These are phyloP conservation scores for Drechslerella dactyloides DNA, from an alignment of 2,329 filamentous ascomycete genomes.

Conservation along the genomic window DNA sequence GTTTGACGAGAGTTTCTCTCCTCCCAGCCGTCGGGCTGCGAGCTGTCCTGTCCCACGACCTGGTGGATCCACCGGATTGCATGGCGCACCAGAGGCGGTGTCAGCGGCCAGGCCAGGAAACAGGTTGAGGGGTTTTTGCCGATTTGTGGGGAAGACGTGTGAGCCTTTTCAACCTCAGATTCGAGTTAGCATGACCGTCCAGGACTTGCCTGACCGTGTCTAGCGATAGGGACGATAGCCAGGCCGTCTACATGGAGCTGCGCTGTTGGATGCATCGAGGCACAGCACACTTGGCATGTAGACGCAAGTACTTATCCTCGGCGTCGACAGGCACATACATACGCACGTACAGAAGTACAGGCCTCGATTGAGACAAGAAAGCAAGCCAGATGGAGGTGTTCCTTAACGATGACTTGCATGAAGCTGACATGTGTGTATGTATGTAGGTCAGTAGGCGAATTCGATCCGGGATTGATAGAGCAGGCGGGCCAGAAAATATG, in stretches of 20 bases:
- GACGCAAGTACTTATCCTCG: background rate
- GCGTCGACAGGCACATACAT: background rate
- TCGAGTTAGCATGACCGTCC: constrained; percentile 20
- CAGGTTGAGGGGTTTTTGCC: constrained; percentile 52
- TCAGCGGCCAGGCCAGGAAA: constrained; percentile 41
- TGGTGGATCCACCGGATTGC: constrained; percentile 35
- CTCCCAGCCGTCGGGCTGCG: no score
- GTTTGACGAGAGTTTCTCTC: constrained; percentile 12
- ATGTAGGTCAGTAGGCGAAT: constrained; percentile 1
- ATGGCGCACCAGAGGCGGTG: constrained; percentile 36
- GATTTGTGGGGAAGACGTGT: constrained; percentile 49
- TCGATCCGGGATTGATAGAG: constrained; percentile 9
- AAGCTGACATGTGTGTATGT: constrained; percentile 17
- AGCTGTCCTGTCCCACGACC: constrained; percentile 25
- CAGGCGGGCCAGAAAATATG: constrained; percentile 6
- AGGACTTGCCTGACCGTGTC: constrained; percentile 44
- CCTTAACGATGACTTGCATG: constrained; percentile 25
- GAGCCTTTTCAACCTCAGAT: constrained; percentile 44
- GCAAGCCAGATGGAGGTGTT: background rate
- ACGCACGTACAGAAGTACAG: background rate
- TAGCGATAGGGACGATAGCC: constrained; percentile 20
- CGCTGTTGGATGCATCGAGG: constrained; percentile 3
- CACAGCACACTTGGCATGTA: constrained; percentile 18
- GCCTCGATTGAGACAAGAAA: background rate
- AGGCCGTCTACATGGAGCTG: background rate